These are phyloP conservation scores for Trichoderma koningii DNA, from an alignment of 2,329 filamentous ascomycete genomes.

Conservation along the genomic window DNA sequence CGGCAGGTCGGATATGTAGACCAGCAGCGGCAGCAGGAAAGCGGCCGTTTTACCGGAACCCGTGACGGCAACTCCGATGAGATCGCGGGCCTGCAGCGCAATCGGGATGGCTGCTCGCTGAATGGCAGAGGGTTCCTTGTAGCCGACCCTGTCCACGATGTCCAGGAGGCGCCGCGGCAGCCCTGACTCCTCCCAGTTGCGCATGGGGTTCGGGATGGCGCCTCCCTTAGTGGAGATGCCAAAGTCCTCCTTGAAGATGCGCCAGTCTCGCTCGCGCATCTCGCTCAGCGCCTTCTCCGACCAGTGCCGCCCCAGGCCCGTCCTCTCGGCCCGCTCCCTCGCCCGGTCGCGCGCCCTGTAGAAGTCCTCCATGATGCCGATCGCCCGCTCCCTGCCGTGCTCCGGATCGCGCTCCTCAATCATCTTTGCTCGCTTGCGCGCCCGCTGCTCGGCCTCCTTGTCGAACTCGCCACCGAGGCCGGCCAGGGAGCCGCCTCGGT, in stretches of 20 bases:
- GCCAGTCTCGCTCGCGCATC: slow-evolving; percentile 98
- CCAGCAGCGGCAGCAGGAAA: slow-evolving; percentile 86
- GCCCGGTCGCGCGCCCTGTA: slow-evolving; percentile 65
- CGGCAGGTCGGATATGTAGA: slow-evolving; percentile 91
- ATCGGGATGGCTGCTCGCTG: slow-evolving; percentile 96
- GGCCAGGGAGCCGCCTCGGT: slow-evolving; percentile 46
- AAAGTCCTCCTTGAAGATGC: slow-evolving; percentile 99
- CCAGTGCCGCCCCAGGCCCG: slow-evolving; percentile 89
- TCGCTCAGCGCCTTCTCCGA: slow-evolving; percentile 87
- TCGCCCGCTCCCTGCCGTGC: slow-evolving; percentile 73
- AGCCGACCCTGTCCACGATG: slow-evolving; percentile 82
- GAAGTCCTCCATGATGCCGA: slow-evolving; percentile 77
- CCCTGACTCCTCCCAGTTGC: slow-evolving; percentile 83
- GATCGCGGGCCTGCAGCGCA: slow-evolving; percentile 84
- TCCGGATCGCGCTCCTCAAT: slow-evolving; percentile 75
- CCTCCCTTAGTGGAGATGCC: slow-evolving; percentile 95
- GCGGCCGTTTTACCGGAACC: slow-evolving; percentile 98
- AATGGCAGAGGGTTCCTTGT: slow-evolving; percentile 87
- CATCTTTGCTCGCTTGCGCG: slow-evolving; percentile 63
- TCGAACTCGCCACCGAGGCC: slow-evolving; percentile 56
- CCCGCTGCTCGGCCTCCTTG: slow-evolving; percentile 57
- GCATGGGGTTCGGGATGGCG: slow-evolving; percentile 92
- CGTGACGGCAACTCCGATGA: slow-evolving; percentile 97
- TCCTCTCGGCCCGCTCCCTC: slow-evolving; percentile 71
- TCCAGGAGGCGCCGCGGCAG: slow-evolving; percentile 77